Conservation (phyloP, 2,329 filamentous ascomycete species). For the Aplosporella prunicola region DNA sequence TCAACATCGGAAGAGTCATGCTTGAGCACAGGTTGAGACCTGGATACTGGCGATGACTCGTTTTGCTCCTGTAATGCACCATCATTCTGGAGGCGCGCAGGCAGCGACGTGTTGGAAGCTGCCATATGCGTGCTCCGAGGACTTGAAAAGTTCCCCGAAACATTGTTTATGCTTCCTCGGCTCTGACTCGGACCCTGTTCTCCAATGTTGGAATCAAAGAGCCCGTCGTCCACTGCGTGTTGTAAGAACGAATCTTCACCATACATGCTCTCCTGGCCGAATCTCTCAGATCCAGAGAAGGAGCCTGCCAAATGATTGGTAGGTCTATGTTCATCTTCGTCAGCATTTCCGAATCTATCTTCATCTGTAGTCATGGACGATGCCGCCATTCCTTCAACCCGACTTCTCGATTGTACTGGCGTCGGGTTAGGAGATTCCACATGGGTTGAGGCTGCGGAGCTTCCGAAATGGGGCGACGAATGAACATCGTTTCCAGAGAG, state of each 20-base stretch:
- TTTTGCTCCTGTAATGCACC: no score
- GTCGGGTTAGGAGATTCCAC: no score
- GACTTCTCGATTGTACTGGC: conserved; percentile 2
- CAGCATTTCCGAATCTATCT: conserved; percentile 34
- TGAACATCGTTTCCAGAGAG: no score
- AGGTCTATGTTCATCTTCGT: conserved; percentile 21
- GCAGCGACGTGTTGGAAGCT: conserved; percentile 2
- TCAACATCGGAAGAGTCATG: neutral
- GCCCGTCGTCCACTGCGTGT: conserved; percentile 23
- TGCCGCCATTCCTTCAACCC: conserved; percentile 12
- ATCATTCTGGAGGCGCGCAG: neutral
- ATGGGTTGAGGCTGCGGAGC: no score
- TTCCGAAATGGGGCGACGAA: no score
- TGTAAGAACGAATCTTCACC: conserved; percentile 26
- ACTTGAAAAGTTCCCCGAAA: no score
- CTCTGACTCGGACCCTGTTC: neutral
- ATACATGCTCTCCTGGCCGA: conserved; percentile 15
- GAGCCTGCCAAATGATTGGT: neutral
- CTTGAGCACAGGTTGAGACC: conserved; percentile 2
- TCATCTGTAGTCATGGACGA: conserved; percentile 28
- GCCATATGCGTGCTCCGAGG: neutral
- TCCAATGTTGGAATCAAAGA: conserved; percentile 18
- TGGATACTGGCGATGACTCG: neutral
- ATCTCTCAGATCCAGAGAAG: neutral
- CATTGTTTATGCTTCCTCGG: neutral